A percentile compares a stretch with the other conserved stretches of the same genome.
Conservation (phyloP, 2,329 filamentous ascomycete species). For the Botrytis elliptica region DNA sequence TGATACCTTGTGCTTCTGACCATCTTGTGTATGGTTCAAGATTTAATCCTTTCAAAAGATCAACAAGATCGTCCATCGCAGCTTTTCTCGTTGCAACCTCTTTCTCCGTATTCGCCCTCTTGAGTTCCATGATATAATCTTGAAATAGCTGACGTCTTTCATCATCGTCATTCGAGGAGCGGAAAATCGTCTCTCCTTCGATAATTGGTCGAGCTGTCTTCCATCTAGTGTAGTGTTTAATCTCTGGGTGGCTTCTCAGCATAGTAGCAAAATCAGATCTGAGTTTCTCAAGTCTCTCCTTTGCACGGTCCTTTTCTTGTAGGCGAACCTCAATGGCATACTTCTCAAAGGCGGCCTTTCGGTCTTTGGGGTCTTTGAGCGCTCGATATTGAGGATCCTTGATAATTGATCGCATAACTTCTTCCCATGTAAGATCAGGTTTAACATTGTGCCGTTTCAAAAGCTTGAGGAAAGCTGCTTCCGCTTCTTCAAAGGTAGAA, state of each 20-base stretch:
- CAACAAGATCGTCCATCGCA: conserved; percentile 79
- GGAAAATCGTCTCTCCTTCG: conserved; percentile 92
- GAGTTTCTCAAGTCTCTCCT: conserved; percentile 88
- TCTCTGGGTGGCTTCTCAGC: conserved; percentile 94
- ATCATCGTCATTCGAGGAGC: conserved; percentile 80
- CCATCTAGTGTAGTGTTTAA: conserved; percentile 96
- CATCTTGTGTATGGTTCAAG: conserved; percentile 93
- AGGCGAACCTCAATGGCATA: conserved; percentile 86
- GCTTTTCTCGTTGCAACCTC: conserved; percentile 71
- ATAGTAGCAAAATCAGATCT: conserved; percentile 93
- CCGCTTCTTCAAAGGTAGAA: conserved; percentile 78
- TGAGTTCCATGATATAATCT: conserved; percentile 85
- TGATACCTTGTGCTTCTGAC: conserved; percentile 81
- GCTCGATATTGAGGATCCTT: conserved; percentile 92
- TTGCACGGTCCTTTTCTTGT: conserved; percentile 91
- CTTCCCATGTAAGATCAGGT: conserved; percentile 89
- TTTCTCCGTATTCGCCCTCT: conserved; percentile 74
- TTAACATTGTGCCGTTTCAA: conserved; percentile 82
- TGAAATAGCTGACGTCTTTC: conserved; percentile 90
- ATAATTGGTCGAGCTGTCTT: conserved; percentile 93
- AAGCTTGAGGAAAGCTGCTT: conserved; percentile 89
- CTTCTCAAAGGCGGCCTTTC: conserved; percentile 89
- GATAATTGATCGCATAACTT: conserved; percentile 80
- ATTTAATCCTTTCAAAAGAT: conserved; percentile 74
- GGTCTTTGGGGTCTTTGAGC: conserved; percentile 87